Evolutionary conservation across 1,139 yeast species (phyloP).

Genomic region (Debaryomyces coudertii): DNA sequence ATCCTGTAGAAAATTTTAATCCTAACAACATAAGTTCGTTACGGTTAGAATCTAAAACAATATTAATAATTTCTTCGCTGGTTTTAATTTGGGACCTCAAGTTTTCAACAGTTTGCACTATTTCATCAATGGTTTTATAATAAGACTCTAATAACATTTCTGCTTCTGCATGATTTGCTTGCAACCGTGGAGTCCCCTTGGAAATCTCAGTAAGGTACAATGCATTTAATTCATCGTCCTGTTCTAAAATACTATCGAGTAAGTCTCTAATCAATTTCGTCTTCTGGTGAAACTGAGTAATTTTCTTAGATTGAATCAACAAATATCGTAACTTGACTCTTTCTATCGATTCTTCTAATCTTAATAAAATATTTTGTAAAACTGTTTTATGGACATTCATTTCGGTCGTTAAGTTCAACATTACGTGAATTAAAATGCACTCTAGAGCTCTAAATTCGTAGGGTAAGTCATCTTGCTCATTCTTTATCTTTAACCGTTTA

Average conservation of each 20-base stretch:
- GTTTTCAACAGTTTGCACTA: conserved; percentile 49
- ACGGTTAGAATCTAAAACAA: conserved; percentile 50
- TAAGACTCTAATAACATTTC: conserved; percentile 49
- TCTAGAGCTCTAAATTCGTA: conserved; percentile 51
- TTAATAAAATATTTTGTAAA: conserved; percentile 37
- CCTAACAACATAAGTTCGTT: conserved; percentile 52
- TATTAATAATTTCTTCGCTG: conserved; percentile 50
- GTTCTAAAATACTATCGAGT: conserved; percentile 42
- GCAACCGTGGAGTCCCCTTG: conserved; percentile 27
- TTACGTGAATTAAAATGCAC: conserved; percentile 43
- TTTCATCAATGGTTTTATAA: conserved; percentile 47
- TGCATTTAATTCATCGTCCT: conserved; percentile 46
- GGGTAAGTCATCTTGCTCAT: conserved; percentile 34
- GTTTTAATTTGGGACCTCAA: conserved; percentile 46
- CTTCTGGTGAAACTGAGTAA: conserved; percentile 49
- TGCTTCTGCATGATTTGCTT: conserved; percentile 45
- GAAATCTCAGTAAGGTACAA: conserved; percentile 39
- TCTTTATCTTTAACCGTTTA: conserved; percentile 26
- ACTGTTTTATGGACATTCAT: conserved; percentile 49
- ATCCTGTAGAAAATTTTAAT: conserved; percentile 45
- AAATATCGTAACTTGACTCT: conserved; percentile 42
- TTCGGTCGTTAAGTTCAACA: conserved; percentile 43
- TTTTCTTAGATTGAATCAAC: conserved; percentile 47
- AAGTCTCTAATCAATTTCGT: conserved; percentile 44
- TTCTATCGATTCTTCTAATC: conserved; percentile 46